Percentiles rank a stretch among this genome's conserved stretches.
phyloP scores from a whole-genome alignment of 2,329 filamentous ascomycete species.

The Chaetomiaceae sp. region DNA sequence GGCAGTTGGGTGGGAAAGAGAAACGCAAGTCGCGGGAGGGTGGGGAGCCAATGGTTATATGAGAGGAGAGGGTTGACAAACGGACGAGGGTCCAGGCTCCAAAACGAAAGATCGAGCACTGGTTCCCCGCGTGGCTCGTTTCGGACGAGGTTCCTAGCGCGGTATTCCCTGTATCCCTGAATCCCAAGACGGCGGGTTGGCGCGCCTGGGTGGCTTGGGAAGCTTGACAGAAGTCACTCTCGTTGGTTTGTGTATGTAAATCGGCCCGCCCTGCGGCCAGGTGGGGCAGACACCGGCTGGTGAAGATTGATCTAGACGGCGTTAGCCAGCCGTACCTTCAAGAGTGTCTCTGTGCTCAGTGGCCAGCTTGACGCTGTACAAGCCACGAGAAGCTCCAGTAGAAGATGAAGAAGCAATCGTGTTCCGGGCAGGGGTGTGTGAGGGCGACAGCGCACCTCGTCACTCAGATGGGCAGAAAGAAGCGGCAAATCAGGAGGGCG shows the following conservation, averaged over 20 bases:
- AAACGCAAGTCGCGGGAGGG: constrained; percentile 28
- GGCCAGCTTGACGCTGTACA: constrained; percentile 5
- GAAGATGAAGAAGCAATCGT: constrained; percentile 6
- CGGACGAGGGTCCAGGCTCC: constrained; percentile 21
- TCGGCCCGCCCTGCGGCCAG: constrained; percentile 16
- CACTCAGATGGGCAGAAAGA: constrained; percentile 24
- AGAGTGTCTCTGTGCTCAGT: not conserved
- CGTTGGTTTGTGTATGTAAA: constrained; percentile 23
- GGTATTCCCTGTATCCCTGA: constrained; percentile 22
- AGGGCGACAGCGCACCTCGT: constrained; percentile 20
- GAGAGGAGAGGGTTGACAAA: constrained; percentile 20
- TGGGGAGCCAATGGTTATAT: constrained; percentile 30
- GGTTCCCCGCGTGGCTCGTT: constrained; percentile 21
- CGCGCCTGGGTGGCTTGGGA: constrained; percentile 20
- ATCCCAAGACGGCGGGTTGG: constrained; percentile 27
- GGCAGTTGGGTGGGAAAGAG: constrained; percentile 35
- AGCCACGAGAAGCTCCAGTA: constrained; percentile 4
- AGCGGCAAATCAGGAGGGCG: constrained; percentile 27
- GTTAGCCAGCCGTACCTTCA: constrained; percentile 9
- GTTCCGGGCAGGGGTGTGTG: constrained; percentile 11
- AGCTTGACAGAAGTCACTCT: constrained; percentile 23
- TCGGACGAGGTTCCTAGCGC: constrained; percentile 21
- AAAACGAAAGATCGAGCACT: constrained; percentile 22
- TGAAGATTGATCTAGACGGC: not conserved
- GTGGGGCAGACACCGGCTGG: constrained; percentile 2